Base-by-base conservation (phyloP, 2,329 filamentous ascomycete genomes). In the Aspergillus sojae region DNA sequence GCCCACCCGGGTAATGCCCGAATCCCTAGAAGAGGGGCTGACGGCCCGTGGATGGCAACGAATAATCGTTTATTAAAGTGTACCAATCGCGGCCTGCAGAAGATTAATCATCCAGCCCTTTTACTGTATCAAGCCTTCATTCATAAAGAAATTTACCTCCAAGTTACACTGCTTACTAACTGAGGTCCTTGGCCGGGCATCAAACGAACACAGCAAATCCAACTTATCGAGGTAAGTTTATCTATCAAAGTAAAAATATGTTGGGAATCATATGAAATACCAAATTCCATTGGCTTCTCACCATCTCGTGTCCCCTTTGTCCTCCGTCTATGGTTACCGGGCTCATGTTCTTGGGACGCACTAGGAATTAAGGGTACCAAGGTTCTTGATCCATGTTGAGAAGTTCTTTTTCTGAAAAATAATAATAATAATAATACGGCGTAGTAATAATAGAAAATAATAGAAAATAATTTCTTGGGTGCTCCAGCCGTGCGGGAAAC, bases 11-110 rank as follows among this genome's bases (percentile, higher is more conserved):
- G 62, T 69, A 67, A 67, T 60, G 62, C 62, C 67, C 67, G 66
- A 68, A 61, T 68, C 55, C 62, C 60, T 58, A 67, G 58, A 64
- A 63, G 64, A 63, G 65, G 63, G 63, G 64, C 62, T 62, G 63
- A 64, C 68, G 68, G 67, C 61, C 68, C 67, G 67, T 69, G 62
- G 63, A 68, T 68, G 68, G 67, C 59, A 57, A 64, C 67, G 63
- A 62, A 30, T 52, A 39, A 61, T 59, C 57, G 57, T 50, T 39
- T 57, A 28, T 28, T 32, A 48, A 48, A 58, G n/a, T 58, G 45
- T 41, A 59, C 45, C 36, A 43, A 39, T 58, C 58, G 55, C 57
- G 57, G 50, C 60, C 52, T 61, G 65, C 65, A 62, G 62, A 60
- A 64, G 52, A 67, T 61, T 60, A 67, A 60, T 63, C 52, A 62